Conservation (phyloP, 1,139 yeast genomes). For the Kluyveromyces marxianus region DNA sequence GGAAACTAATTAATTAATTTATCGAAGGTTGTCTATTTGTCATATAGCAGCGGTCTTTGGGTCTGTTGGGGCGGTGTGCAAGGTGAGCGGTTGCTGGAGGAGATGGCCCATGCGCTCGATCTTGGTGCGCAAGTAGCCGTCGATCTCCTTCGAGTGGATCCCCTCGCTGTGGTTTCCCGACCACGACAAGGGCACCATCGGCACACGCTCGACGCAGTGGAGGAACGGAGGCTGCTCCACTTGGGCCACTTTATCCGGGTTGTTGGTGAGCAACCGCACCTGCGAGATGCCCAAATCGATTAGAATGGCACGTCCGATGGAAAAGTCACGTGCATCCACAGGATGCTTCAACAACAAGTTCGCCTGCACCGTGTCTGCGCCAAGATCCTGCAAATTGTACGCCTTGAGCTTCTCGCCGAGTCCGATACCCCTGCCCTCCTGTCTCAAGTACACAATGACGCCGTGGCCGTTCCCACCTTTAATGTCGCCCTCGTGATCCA, state of each 20-base stretch:
- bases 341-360: constrained; percentile 90
- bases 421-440: constrained; percentile 98
- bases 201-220: constrained; percentile 62
- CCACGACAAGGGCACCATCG: constrained; percentile 98
- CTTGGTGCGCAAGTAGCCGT: constrained; percentile 87
- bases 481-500: constrained; percentile 27
- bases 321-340: constrained; percentile 90
- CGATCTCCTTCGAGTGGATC: constrained; percentile 76
- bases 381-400: constrained; percentile 91
- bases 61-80: constrained; percentile 19
- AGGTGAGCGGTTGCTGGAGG: constrained; percentile 49
- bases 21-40: not conserved
- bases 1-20: no score
- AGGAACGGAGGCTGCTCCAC: constrained; percentile 37
- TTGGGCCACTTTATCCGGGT: constrained; percentile 92
- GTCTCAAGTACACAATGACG: constrained; percentile 90
- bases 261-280: constrained; percentile 79
- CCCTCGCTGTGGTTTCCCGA: constrained; percentile 48
- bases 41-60: not conserved
- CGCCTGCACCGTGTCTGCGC: constrained; percentile 98
- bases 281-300: constrained; percentile 69
- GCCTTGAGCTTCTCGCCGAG: constrained; percentile 95
- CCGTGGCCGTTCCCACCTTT: constrained; percentile 73
- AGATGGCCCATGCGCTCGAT: constrained; percentile 97
- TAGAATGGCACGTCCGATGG: constrained; percentile 88